Conservation (phyloP, 306 rosid genomes). For the Corylus heterophylla region DNA sequence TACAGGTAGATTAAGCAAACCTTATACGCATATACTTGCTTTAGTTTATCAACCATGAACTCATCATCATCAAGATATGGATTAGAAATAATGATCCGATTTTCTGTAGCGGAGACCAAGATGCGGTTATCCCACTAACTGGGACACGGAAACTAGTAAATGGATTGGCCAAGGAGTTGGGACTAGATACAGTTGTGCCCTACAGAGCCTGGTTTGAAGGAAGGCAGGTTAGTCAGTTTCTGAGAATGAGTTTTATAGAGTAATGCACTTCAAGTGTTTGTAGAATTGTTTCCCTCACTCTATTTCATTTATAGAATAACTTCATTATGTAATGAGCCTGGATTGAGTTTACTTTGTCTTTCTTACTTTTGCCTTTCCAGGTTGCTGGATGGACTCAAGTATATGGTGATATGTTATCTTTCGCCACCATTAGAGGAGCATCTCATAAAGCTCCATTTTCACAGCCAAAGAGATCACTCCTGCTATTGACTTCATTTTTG, state of each 20-base stretch:
- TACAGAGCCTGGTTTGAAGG: conserved; percentile 56
- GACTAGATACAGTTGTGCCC: conserved; percentile 40
- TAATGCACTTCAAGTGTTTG: too few relatives aligned
- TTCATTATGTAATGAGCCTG: not conserved
- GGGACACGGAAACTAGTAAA: conserved; percentile 24
- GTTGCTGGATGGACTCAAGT: conserved; percentile 60
- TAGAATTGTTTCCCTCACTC: too few relatives aligned
- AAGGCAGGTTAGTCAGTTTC: conserved; percentile 40
- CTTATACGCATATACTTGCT: not conserved
- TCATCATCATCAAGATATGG: not conserved
- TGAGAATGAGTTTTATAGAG: not conserved
- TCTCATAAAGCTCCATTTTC: conserved; percentile 50
- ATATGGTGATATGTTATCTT: conserved; percentile 46
- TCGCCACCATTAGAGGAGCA: conserved; percentile 58
- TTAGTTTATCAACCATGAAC: not conserved
- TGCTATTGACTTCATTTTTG: conserved; percentile 35
- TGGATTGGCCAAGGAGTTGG: conserved; percentile 31
- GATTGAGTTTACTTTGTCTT: not conserved
- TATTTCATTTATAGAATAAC: too few relatives aligned
- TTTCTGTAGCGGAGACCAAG: conserved; percentile 30
- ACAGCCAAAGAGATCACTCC: conserved; percentile 53
- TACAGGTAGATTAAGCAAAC: conserved; percentile 8
- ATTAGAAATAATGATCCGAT: not conserved
- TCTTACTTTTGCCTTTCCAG: conserved; percentile 20
- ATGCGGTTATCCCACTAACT: conserved; percentile 26